These are phyloP conservation scores for Blechomonas ayalai DNA, from an alignment of 208 protist species.

Conservation along the genomic window DNA sequence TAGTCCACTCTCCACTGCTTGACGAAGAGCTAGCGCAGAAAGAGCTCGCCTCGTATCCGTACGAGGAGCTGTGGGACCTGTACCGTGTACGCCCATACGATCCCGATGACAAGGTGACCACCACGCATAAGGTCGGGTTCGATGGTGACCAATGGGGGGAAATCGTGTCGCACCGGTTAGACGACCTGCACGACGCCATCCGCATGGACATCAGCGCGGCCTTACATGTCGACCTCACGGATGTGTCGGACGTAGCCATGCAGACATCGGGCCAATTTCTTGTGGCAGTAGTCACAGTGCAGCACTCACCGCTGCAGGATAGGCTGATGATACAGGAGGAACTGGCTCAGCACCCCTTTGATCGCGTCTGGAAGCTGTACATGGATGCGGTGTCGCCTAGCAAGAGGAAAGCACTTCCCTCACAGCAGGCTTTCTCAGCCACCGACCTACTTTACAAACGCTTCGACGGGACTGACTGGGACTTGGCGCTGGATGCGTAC, in stretches of 20 bases:
- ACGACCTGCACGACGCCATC: conserved; percentile 18
- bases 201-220: conserved; percentile 25
- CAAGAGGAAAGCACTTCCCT: conserved; percentile 6
- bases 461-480: conserved; percentile 57
- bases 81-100: conserved; percentile 7
- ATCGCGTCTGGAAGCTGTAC: conserved; percentile 45
- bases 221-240: conserved; percentile 9
- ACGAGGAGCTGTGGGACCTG: conserved; percentile 8
- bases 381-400: conserved; percentile 13
- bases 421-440: conserved; percentile 3
- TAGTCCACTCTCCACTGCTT: conserved; percentile 22
- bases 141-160: conserved; percentile 29
- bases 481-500: conserved; percentile 21
- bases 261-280: conserved; percentile 17
- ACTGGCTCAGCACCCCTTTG: conserved; percentile 25
- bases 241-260: conserved; percentile 17
- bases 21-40: conserved; percentile 10
- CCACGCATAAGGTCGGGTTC: conserved; percentile 31
- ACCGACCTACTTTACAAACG: conserved; percentile 17
- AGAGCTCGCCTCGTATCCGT: conserved; percentile 6
- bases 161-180: conserved; percentile 13
- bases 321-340: conserved; percentile 31
- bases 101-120: conserved; percentile 1
- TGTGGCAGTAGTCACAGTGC: conserved; percentile 20
- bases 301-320: conserved; percentile 7